Percentiles rank a stretch among this genome's conserved stretches.
Conservation (phyloP, 371 early-diverging fungal species). For the Mucor velutinosus region DNA sequence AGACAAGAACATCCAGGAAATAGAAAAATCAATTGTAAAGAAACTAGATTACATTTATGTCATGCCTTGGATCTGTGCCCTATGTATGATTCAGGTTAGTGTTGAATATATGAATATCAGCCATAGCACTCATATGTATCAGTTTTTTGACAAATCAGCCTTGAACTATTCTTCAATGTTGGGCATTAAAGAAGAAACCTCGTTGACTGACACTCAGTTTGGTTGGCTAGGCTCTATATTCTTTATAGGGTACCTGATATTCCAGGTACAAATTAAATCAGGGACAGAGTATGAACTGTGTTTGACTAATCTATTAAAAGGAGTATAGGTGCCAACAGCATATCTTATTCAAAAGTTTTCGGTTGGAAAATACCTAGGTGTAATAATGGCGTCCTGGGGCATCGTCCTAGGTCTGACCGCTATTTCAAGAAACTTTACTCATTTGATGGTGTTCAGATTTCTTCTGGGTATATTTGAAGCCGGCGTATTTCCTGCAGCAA, state of each 20-base stretch:
- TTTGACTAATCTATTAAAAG: too few species aligned
- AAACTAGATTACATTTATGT: too few species aligned
- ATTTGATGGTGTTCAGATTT: conserved; percentile 23
- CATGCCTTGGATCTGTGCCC: too few species aligned
- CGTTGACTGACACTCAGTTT: conserved; percentile 31
- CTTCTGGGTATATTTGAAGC: conserved; percentile 29
- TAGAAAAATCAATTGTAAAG: too few species aligned
- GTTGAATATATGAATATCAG: too few species aligned
- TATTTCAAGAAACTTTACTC: conserved; percentile 14
- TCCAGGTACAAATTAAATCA: neutral
- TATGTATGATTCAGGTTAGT: too few species aligned
- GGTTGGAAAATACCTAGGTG: conserved; percentile 19
- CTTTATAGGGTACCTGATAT: conserved; percentile 18
- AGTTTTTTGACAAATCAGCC: conserved; percentile 48
- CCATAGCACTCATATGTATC: neutral
- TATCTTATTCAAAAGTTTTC: conserved; percentile 25
- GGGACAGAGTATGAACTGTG: too few species aligned
- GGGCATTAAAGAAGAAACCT: conserved; percentile 31
- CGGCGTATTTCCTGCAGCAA: conserved; percentile 17
- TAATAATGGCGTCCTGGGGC: conserved; percentile 19
- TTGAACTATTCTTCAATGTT: conserved; percentile 41
- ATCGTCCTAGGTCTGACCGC: conserved; percentile 12
- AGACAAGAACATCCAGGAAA: too few species aligned
- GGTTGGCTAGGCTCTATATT: conserved; percentile 35
- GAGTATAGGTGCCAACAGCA: neutral